phyloP scores from a whole-genome alignment of 1,284 basidiomycete genomes.

The Pyrrhoderma noxium region DNA sequence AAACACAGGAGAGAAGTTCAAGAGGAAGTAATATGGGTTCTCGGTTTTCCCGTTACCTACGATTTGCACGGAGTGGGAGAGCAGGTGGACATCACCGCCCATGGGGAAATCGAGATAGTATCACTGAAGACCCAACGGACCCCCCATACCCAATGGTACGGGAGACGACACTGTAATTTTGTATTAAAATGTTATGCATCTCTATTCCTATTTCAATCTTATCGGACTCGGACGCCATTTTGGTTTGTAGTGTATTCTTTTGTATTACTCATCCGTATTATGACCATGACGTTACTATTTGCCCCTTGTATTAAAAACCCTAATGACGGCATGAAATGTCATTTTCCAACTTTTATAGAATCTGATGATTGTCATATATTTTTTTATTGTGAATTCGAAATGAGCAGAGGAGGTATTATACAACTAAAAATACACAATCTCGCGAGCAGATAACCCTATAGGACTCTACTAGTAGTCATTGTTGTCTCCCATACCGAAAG shows the following conservation, averaged over 20 bases:
- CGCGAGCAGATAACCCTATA: slow-evolving; percentile 2
- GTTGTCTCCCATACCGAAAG: slow-evolving; percentile 38
- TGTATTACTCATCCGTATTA: too few species aligned
- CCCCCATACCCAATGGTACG: slow-evolving; percentile 25
- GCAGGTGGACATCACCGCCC: slow-evolving; percentile 11
- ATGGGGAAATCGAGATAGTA: slow-evolving; percentile 17
- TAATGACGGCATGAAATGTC: too few species aligned
- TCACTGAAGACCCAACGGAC: slow-evolving; percentile 25
- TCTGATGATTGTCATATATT: too few species aligned
- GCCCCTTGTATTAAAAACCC: too few species aligned
- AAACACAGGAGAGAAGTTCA: slow-evolving; percentile 23
- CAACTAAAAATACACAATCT: too few species aligned
- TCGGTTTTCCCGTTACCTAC: slow-evolving; percentile 63
- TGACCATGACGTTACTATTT: too few species aligned
- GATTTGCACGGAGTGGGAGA: slow-evolving; percentile 49
- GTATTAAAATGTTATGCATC: background rate
- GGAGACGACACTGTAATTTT: slow-evolving; percentile 14
- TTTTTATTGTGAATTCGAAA: too few species aligned
- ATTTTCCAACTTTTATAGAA: too few species aligned
- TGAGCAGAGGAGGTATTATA: too few species aligned
- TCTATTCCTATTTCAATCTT: too few species aligned
- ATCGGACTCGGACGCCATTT: too few species aligned
- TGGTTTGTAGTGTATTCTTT: too few species aligned
- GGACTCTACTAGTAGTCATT: slow-evolving; percentile 10
- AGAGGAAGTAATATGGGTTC: slow-evolving; percentile 26